Conservation (phyloP, 2,329 filamentous ascomycete species). For the Niveomyces coronatus region DNA sequence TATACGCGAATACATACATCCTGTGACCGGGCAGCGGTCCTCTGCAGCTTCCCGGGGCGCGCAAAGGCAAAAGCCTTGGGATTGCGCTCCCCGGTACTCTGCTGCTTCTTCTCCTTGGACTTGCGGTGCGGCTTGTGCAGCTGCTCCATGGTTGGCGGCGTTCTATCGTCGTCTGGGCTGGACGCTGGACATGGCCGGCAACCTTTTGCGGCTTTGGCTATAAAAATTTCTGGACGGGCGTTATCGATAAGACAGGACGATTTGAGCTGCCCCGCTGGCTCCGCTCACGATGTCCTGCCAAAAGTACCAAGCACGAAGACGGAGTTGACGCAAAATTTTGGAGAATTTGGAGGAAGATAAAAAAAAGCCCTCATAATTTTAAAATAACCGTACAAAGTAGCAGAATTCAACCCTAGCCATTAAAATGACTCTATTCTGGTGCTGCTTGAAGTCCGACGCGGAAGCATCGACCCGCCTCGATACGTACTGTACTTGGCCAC, state of each 20-base stretch:
- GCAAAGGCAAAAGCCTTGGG: conserved; percentile 85
- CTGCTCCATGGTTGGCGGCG: conserved; percentile 56
- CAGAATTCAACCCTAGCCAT: too few species aligned
- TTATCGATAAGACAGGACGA: conserved; percentile 8
- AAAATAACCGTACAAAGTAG: too few species aligned
- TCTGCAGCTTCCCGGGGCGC: conserved; percentile 69
- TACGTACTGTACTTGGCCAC: too few species aligned
- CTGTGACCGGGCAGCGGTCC: conserved; percentile 61
- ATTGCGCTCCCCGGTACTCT: conserved; percentile 57
- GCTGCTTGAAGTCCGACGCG: too few species aligned
- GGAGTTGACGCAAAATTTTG: too few species aligned
- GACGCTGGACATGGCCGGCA: conserved; percentile 1
- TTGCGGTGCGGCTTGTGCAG: conserved; percentile 86
- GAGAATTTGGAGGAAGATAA: too few species aligned
- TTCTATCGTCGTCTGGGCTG: conserved; percentile 9
- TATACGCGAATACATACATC: too few species aligned
- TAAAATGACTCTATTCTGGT: too few species aligned
- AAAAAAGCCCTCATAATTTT: too few species aligned
- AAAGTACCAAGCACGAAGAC: too few species aligned
- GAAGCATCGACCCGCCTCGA: too few species aligned
- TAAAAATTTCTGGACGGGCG: conserved; percentile 9
- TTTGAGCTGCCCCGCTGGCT: neutral
- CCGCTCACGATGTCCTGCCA: too few species aligned
- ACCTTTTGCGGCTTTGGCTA: neutral
- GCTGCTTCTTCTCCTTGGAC: conserved; percentile 68